Evolutionary conservation across 768 basidiomycete genomes (phyloP), one percentile per base, ranked within the genome.

Genomic region (Mycena haematopus): DNA sequence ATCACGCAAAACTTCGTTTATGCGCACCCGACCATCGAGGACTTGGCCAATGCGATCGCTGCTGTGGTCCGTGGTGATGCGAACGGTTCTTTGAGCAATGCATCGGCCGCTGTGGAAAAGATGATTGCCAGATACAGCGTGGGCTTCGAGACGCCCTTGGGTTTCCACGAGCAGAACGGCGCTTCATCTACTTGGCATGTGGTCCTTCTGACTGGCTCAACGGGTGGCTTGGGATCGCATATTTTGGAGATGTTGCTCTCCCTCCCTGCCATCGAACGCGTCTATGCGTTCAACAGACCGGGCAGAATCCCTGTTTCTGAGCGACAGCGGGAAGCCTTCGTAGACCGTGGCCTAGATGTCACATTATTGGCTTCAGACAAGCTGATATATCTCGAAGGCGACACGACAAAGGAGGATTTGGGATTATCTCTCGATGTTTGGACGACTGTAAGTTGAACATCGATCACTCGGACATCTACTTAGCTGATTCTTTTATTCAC

Each of bases 1-100:
- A 56, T 81, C 13, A 29, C 63, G 5, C 76, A 75, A 60, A 82
- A 80, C 47, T 66, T 81, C 19, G 70, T 86, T 25, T 86, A 83
- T 63, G 70, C 78, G 42, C 74, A 80, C 57, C 83, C 82, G 1
- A 70, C 74, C 0, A 67, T 80, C 46, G 49, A 69, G 24, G 67
- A 38, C 0, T 70, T 81, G 25, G 74, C 79, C 7, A 62, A 66
- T 2, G 74, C 73, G 55, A 66, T 76, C 52, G 52, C 65, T 9
- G 46, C 55, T 22, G 53, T 72, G 25, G 63, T 58, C 6, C 46
- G 13, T 2, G 56, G 74, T 14, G 38, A 42, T 49, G 15, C 63
- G 1, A 31, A 52, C n/a, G 24, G 29, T 7, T n/a, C 51, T 17
- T 36, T 31, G 29, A 15, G 22, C 29, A 47, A 31, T 1, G 44